Evolutionary conservation across 1,284 basidiomycete species (phyloP).

Genomic region (Exobasidium cylindrosporum): DNA sequence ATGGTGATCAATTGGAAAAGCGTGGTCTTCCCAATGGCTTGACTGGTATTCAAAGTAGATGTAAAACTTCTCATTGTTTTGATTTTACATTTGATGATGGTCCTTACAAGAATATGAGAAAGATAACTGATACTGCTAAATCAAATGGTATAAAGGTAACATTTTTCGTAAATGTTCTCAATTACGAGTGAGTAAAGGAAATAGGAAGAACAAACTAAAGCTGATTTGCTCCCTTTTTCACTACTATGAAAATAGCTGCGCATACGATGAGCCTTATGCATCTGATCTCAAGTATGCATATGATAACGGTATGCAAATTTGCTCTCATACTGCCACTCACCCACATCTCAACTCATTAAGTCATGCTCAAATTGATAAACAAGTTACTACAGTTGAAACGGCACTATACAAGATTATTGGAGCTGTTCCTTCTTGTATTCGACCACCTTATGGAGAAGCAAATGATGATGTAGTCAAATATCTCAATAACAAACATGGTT

Average conservation of each 20-base stretch:
- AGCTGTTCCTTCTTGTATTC: constrained; percentile 36
- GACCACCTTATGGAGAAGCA: constrained; percentile 39
- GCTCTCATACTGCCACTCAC: constrained; percentile 40
- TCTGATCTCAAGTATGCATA: constrained; percentile 16
- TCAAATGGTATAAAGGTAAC: constrained; percentile 28
- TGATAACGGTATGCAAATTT: constrained; percentile 33
- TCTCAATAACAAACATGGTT: constrained; percentile 37
- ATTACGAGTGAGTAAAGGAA: constrained; percentile 20
- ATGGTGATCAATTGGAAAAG: constrained; percentile 9
- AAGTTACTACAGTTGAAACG: constrained; percentile 40
- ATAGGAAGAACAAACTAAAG: constrained; percentile 9
- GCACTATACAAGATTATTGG: constrained; percentile 45
- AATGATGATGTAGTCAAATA: constrained; percentile 26
- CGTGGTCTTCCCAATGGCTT: constrained; percentile 19
- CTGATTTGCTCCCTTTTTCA: neutral
- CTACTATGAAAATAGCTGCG: neutral
- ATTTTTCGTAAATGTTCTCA: constrained; percentile 49
- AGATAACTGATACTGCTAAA: constrained; percentile 27
- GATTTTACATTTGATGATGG: constrained; percentile 47
- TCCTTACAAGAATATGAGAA: constrained; percentile 27
- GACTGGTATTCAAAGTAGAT: constrained; percentile 21
- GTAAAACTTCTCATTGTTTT: constrained; percentile 24
- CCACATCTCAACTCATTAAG: constrained; percentile 28
- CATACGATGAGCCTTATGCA: neutral
- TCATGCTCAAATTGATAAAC: constrained; percentile 29